These are phyloP conservation scores for Phytophthora boehmeriae DNA, from an alignment of 352 stramenopile species.

Conservation along the genomic window DNA sequence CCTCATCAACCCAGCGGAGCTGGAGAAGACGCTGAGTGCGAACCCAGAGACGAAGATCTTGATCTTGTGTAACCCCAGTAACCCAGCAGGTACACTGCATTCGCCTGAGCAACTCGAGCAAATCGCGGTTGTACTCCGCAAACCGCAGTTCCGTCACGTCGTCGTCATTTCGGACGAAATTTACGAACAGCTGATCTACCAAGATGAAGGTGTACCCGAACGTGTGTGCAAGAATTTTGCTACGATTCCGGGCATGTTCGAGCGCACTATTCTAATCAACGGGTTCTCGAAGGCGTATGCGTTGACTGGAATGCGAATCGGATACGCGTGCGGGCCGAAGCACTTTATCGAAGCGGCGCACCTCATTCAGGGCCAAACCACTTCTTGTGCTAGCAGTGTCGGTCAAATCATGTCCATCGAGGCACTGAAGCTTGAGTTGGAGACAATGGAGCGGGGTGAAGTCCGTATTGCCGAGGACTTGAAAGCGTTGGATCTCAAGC, in stretches of 20 bases:
- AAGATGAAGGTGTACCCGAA: constrained; percentile 58
- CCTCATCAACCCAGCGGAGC: constrained; percentile 84
- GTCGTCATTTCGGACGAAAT: constrained; percentile 95
- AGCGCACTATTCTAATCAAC: constrained; percentile 94
- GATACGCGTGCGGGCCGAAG: constrained; percentile 84
- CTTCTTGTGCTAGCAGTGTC: constrained; percentile 93
- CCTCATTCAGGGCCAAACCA: constrained; percentile 96
- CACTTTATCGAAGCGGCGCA: constrained; percentile 85
- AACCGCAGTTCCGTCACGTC: constrained; percentile 77
- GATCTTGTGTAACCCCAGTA: constrained; percentile 97
- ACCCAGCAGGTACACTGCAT: constrained; percentile 92
- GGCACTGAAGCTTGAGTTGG: constrained; percentile 85
- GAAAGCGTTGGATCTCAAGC: constrained; percentile 71
- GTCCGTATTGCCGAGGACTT: neutral
- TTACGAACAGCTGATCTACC: constrained; percentile 96
- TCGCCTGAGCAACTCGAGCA: constrained; percentile 53
- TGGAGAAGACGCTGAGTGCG: constrained; percentile 76
- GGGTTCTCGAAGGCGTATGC: constrained; percentile 97
- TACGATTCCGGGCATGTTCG: constrained; percentile 80
- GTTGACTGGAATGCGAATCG: constrained; percentile 95
- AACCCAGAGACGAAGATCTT: constrained; percentile 85
- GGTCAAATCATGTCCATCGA: constrained; percentile 92
- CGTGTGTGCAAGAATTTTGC: constrained; percentile 74
- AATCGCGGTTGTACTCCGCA: constrained; percentile 62
- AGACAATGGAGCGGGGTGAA: constrained; percentile 41